A percentile compares a stretch with the other conserved stretches of the same genome.
Conservation (phyloP, 495 filamentous ascomycete species). For the Hypoxylon rickii region DNA sequence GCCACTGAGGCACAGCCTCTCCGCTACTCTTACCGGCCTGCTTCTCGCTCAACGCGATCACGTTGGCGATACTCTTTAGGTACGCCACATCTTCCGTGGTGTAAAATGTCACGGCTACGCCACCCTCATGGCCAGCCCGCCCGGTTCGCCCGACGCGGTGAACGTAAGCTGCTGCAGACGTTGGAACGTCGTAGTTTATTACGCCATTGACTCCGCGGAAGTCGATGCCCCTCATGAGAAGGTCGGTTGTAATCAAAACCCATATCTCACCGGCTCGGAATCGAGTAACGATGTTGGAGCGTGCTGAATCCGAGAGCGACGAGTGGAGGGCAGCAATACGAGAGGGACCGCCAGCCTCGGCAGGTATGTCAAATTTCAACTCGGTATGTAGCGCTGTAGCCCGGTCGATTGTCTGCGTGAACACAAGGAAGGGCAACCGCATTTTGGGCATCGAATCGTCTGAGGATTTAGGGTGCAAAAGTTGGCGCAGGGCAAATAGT, state of each 20-base stretch:
- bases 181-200: constrained; percentile 95
- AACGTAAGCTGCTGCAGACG: constrained; percentile 83
- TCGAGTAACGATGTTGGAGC: constrained; percentile 79
- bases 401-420: constrained; percentile 91
- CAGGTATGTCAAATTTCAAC: constrained; percentile 91
- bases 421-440: constrained; percentile 87
- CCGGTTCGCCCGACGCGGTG: constrained; percentile 93
- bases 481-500: constrained; percentile 85
- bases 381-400: constrained; percentile 86
- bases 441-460: constrained; percentile 63
- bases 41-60: constrained; percentile 83
- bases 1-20: constrained; percentile 73
- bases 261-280: constrained; percentile 94
- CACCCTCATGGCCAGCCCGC: constrained; percentile 82
- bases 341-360: constrained; percentile 80
- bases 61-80: constrained; percentile 89
- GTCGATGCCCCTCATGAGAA: constrained; percentile 88
- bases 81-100: constrained; percentile 92
- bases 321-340: constrained; percentile 92
- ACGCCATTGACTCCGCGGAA: constrained; percentile 92
- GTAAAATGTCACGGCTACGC: constrained; percentile 91
- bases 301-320: constrained; percentile 74
- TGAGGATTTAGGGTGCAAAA: constrained; percentile 77
- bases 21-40: constrained; percentile 51
- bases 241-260: constrained; percentile 93